Percentiles rank a stretch among this genome's conserved stretches.
Evolutionary conservation across 345 rosid genomes (phyloP).

Genomic region (Iberis pinnata): DNA sequence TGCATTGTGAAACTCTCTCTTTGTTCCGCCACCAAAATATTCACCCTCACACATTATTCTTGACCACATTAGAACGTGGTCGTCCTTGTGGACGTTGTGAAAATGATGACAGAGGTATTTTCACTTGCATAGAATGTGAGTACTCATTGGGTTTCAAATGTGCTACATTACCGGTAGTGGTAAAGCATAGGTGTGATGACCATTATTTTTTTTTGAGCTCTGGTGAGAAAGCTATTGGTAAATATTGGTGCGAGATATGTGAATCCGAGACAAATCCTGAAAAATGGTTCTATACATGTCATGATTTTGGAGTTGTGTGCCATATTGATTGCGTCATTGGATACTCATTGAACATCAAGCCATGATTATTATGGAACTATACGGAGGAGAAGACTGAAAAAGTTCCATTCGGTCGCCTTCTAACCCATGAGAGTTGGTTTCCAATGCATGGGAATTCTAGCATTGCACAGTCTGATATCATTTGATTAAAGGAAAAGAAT

Average conservation of each 20-base stretch:
- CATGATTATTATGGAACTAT: no score
- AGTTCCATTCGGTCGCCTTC: no score
- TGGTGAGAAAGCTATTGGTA: neutral
- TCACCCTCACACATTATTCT: conserved; percentile 6
- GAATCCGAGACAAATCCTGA: neutral
- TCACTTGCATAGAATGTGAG: neutral
- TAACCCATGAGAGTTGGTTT: no score
- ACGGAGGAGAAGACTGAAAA: no score
- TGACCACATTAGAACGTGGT: neutral
- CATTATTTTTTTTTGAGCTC: neutral
- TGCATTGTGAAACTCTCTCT: neutral
- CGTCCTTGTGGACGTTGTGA: conserved; percentile 5
- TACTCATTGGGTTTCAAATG: neutral
- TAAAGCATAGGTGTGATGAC: conserved; percentile 3
- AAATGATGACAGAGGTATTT: no score
- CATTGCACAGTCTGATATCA: no score
- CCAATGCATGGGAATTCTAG: no score
- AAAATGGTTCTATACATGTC: conserved; percentile 6
- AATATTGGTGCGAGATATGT: conserved; percentile 10
- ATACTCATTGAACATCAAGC: neutral
- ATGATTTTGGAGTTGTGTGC: neutral
- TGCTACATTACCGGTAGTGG: neutral
- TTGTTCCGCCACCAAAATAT: neutral
- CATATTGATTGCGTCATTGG: neutral
- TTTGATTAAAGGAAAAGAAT: no score